These are phyloP conservation scores for Fusarium sp. DNA, from an alignment of 2,329 filamentous ascomycete genomes.

Conservation along the genomic window DNA sequence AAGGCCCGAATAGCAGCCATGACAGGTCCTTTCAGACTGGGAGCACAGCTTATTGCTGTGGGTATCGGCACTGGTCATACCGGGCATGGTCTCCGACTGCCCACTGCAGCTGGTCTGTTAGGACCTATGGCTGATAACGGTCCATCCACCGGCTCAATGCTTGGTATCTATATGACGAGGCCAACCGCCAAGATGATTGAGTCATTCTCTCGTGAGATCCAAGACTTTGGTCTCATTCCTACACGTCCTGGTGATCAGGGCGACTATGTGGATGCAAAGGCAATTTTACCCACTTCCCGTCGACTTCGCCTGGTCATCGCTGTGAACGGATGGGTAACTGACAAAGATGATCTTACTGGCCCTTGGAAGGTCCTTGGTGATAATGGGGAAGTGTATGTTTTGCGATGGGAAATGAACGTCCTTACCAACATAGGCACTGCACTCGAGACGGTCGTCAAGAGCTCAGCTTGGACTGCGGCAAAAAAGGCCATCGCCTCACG, in stretches of 20 bases:
- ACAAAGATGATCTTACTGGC: constrained; percentile 74
- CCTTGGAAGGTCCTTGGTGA: constrained; percentile 83
- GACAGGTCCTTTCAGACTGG: constrained; percentile 71
- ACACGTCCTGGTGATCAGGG: constrained; percentile 64
- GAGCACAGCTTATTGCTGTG: constrained; percentile 80
- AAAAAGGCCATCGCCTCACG: constrained; percentile 62
- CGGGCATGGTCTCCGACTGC: constrained; percentile 79
- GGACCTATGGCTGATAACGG: constrained; percentile 84
- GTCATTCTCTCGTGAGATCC: constrained; percentile 85
- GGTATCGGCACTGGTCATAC: constrained; percentile 84
- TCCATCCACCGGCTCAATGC: constrained; percentile 84
- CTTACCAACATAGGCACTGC: constrained; percentile 82
- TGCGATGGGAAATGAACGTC: constrained; percentile 85
- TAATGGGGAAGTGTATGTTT: constrained; percentile 81
- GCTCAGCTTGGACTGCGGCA: constrained; percentile 82
- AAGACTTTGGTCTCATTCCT: constrained; percentile 89
- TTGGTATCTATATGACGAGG: constrained; percentile 88
- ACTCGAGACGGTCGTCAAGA: constrained; percentile 81
- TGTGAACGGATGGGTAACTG: constrained; percentile 83
- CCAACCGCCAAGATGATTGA: constrained; percentile 91
- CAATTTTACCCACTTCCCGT: constrained; percentile 68
- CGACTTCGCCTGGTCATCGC: constrained; percentile 85
- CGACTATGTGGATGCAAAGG: constrained; percentile 62
- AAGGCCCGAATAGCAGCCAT: constrained; percentile 66
- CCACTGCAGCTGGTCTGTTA: constrained; percentile 81